phyloP scores from a whole-genome alignment of 1,284 basidiomycete species.

The Abortiporus biennis region DNA sequence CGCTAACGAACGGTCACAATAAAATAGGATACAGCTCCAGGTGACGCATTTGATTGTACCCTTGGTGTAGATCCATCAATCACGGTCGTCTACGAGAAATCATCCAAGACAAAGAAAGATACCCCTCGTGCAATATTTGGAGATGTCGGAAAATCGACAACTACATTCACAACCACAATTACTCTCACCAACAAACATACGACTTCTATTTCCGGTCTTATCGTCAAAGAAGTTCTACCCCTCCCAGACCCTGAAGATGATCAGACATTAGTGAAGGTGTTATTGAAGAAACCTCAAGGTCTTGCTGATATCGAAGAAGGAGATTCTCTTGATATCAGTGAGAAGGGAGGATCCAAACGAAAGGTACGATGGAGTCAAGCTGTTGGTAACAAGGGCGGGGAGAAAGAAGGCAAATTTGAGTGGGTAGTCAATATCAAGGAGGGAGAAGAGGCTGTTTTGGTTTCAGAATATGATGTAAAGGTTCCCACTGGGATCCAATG shows the following conservation, averaged over 20 bases:
- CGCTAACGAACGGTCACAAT: too few species aligned
- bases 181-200: slow-evolving; percentile 4
- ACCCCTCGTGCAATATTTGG: slow-evolving; percentile 1
- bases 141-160: background rate
- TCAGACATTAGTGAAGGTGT: background rate
- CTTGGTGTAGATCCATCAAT: slow-evolving; percentile 6
- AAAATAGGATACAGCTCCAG: slow-evolving; percentile 1
- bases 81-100: background rate
- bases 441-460: slow-evolving; percentile 29
- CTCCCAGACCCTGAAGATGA: slow-evolving; percentile 2
- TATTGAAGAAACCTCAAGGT: background rate
- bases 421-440: slow-evolving; percentile 22
- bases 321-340: slow-evolving; percentile 18
- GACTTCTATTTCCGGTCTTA: background rate
- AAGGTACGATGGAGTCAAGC: slow-evolving; percentile 21
- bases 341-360: slow-evolving; percentile 1
- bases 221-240: slow-evolving; percentile 6
- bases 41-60: slow-evolving; percentile 7
- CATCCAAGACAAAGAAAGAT: background rate
- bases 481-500: slow-evolving; percentile 33
- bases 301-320: slow-evolving; percentile 18
- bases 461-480: slow-evolving; percentile 45
- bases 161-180: slow-evolving; percentile 1
- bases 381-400: slow-evolving; percentile 17
- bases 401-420: slow-evolving; percentile 24